Evolutionary conservation across 192 early-diverging fungal species (phyloP).

Genomic region (Coemansia sp.): DNA sequence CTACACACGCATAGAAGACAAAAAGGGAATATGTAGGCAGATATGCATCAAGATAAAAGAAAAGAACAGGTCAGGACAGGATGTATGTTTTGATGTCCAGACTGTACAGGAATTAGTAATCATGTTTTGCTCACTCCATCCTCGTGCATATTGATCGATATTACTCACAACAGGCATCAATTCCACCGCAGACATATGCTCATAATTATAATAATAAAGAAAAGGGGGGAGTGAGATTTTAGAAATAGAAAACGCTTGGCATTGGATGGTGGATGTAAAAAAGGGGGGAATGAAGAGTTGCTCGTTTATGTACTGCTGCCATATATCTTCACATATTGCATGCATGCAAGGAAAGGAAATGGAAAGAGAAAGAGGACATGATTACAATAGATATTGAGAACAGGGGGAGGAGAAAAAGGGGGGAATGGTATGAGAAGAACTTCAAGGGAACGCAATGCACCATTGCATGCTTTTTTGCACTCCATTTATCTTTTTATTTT

Average conservation of each 20-base stretch:
- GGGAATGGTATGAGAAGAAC: too few relatives aligned
- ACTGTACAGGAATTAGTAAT: background rate
- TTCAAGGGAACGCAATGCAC: background rate
- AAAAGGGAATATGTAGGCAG: too few relatives aligned
- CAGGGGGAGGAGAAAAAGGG: too few relatives aligned
- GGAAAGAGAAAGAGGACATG: background rate
- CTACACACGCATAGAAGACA: constrained; percentile 11
- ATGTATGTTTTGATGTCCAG: too few relatives aligned
- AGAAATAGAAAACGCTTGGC: background rate
- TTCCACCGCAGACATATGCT: too few relatives aligned
- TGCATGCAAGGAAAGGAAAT: background rate
- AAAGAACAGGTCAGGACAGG: background rate
- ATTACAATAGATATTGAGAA: too few relatives aligned
- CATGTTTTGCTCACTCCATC: background rate
- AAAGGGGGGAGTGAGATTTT: too few relatives aligned
- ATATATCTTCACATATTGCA: background rate
- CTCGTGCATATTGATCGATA: constrained; percentile 3
- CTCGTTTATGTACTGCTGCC: background rate
- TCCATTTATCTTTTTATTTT: background rate
- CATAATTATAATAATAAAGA: too few relatives aligned
- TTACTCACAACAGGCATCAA: too few relatives aligned
- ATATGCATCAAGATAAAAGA: background rate
- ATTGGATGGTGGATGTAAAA: background rate
- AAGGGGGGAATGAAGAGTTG: background rate
- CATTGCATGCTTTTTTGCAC: background rate